These are phyloP conservation scores for Leccinum boreale DNA, from an alignment of 768 basidiomycete species.

Conservation along the genomic window DNA sequence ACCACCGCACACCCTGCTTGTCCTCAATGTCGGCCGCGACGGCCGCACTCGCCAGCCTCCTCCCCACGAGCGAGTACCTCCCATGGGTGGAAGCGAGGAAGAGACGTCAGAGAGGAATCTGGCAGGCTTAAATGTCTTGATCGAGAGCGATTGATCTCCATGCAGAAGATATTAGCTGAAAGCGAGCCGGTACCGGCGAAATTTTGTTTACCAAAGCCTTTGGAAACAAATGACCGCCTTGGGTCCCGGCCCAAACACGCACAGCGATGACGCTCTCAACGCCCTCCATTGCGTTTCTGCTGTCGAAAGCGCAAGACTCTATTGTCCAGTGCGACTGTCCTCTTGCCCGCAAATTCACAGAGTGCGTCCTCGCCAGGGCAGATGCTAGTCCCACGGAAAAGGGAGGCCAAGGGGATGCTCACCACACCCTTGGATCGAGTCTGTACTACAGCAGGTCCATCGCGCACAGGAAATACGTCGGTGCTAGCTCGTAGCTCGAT, in stretches of 20 bases:
- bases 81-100: slow-evolving; percentile 8
- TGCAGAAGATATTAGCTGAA: background rate
- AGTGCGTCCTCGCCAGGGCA: slow-evolving; percentile 62
- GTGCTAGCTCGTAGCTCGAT: background rate
- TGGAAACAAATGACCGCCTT: no score
- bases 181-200: background rate
- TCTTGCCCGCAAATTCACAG: slow-evolving; percentile 68
- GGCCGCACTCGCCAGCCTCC: slow-evolving; percentile 76
- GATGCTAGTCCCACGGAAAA: slow-evolving; percentile 41
- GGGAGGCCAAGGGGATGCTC: slow-evolving; percentile 73
- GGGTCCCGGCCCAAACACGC: background rate
- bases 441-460: background rate
- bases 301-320: slow-evolving; percentile 75
- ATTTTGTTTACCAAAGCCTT: no score
- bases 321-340: slow-evolving; percentile 83
- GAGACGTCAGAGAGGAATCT: background rate
- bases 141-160: background rate
- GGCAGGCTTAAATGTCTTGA: background rate
- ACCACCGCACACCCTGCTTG: slow-evolving; percentile 70
- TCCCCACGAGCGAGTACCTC: slow-evolving; percentile 83
- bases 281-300: slow-evolving; percentile 52
- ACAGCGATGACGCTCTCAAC: slow-evolving; percentile 9
- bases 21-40: slow-evolving; percentile 75
- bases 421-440: slow-evolving; percentile 35
- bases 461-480: no score